These are phyloP conservation scores for Houttuynia cordata DNA, from an alignment of 164 flowering plant genomes.

Conservation along the genomic window DNA sequence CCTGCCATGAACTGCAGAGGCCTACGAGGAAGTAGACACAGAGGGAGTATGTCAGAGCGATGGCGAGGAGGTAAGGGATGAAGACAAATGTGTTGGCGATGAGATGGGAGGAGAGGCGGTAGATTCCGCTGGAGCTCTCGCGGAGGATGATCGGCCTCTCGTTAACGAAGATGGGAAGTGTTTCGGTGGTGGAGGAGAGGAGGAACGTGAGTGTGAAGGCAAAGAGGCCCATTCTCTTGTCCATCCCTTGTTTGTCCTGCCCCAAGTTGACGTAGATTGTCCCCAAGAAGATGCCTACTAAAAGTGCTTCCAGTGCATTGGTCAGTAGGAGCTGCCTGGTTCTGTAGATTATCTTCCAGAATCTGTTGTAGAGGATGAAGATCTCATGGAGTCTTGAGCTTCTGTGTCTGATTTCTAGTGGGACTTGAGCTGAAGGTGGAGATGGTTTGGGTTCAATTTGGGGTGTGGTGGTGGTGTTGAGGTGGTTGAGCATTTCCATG, in stretches of 20 bases:
- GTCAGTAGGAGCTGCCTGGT: constrained; percentile 75
- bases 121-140: constrained; percentile 81
- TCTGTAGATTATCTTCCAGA: constrained; percentile 80
- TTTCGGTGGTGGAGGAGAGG: constrained; percentile 87
- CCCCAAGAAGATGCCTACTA: constrained; percentile 76
- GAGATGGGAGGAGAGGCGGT: constrained; percentile 70
- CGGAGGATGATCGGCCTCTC: constrained; percentile 73
- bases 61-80: constrained; percentile 63
- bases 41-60: constrained; percentile 59
- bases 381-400: constrained; percentile 64
- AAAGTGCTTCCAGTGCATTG: constrained; percentile 68
- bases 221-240: constrained; percentile 80
- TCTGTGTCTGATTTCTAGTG: constrained; percentile 27
- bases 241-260: constrained; percentile 52
- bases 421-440: no score
- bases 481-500: constrained; percentile 70
- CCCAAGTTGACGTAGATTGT: constrained; percentile 81
- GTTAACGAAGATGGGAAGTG: constrained; percentile 80
- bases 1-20: constrained; percentile 62
- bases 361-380: constrained; percentile 40
- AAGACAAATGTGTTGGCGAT: constrained; percentile 86
- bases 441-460: not conserved
- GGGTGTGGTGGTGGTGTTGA: constrained; percentile 11
- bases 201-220: constrained; percentile 96
- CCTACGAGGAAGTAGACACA: constrained; percentile 85